These are phyloP conservation scores for Eurotiales sp. DNA, from an alignment of 2,329 filamentous ascomycete species.

Conservation along the genomic window DNA sequence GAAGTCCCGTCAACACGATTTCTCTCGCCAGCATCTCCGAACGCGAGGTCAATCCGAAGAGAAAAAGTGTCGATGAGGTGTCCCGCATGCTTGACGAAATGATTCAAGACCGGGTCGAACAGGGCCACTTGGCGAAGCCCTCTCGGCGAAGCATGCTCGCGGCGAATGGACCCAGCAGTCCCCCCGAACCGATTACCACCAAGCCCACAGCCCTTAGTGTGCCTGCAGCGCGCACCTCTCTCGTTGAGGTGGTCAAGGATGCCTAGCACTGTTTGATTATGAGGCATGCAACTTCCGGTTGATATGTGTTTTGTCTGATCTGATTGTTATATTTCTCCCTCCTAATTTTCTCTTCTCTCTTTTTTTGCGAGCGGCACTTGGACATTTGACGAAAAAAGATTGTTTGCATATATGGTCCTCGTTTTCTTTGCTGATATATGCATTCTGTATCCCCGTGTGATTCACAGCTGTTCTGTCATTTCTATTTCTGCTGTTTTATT, in stretches of 20 bases:
- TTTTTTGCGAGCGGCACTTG: not conserved
- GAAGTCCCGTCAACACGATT: conserved; percentile 28
- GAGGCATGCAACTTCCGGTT: too few species aligned
- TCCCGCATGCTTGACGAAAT: conserved; percentile 92
- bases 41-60: conserved; percentile 48
- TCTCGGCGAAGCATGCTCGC: conserved; percentile 64
- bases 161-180: conserved; percentile 36
- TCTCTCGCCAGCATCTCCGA: conserved; percentile 28
- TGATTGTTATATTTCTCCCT: not conserved
- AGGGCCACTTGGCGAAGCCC: conserved; percentile 66
- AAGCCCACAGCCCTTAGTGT: conserved; percentile 2
- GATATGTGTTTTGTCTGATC: too few species aligned
- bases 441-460: not conserved
- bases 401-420: conserved; percentile 7
- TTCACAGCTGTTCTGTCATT: not conserved
- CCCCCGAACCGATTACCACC: conserved; percentile 24
- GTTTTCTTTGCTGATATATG: not conserved
- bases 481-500: not conserved
- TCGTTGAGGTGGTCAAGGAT: conserved; percentile 7
- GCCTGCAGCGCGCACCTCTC: not conserved
- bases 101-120: conserved; percentile 84
- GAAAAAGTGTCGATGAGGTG: conserved; percentile 82
- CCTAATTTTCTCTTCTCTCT: not conserved
- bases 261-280: conserved; percentile 1
- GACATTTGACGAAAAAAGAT: conserved; percentile 1